phyloP scores from a whole-genome alignment of 164 flowering plant genomes.

The Liquidambar formosana region DNA sequence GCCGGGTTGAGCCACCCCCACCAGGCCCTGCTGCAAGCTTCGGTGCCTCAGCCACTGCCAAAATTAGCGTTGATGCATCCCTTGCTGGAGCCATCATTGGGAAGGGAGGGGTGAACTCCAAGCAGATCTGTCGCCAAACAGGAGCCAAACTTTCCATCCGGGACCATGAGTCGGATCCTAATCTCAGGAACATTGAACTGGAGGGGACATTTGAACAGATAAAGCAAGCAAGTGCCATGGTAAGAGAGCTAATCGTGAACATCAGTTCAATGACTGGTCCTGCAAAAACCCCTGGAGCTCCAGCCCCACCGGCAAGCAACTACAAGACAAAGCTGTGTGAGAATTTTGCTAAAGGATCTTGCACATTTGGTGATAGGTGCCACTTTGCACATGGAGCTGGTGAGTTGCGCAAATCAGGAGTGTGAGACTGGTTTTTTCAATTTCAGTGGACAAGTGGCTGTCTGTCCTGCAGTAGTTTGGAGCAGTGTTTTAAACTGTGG shows the following conservation, averaged over 20 bases:
- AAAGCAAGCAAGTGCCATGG: constrained; percentile 79
- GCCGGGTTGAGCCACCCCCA: constrained; percentile 42
- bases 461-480: background rate
- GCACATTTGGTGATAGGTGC: constrained; percentile 75
- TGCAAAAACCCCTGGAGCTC: constrained; percentile 10
- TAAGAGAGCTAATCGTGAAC: constrained; percentile 63
- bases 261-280: constrained; percentile 29
- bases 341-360: constrained; percentile 58
- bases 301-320: constrained; percentile 34
- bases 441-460: background rate
- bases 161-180: constrained; percentile 83
- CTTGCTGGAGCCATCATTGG: constrained; percentile 94
- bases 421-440: constrained; percentile 13
- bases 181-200: constrained; percentile 77
- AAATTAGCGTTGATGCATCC: constrained; percentile 89
- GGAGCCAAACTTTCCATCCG: constrained; percentile 82
- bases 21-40: constrained; percentile 64
- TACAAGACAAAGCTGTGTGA: constrained; percentile 75
- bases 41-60: constrained; percentile 83
- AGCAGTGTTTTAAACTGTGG: background rate
- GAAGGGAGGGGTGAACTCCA: constrained; percentile 87
- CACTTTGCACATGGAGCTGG: constrained; percentile 75
- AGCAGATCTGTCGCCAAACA: constrained; percentile 81
- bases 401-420: constrained; percentile 50
- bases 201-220: constrained; percentile 97